Evolutionary conservation across 2,329 filamentous ascomycete species (phyloP).

Genomic region (Rachicladosporium sp.): DNA sequence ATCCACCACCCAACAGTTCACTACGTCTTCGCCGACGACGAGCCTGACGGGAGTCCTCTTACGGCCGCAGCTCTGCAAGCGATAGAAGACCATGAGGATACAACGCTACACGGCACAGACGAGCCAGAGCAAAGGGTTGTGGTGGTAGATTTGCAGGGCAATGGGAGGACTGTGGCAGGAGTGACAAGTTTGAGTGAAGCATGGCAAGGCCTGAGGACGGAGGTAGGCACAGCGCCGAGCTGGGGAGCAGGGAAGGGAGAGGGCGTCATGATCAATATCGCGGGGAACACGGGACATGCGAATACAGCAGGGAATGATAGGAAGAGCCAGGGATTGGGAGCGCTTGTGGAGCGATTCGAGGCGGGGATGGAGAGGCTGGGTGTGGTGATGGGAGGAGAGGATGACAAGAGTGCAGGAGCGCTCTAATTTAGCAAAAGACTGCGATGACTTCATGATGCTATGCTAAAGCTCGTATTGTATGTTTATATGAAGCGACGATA

Average conservation of each 20-base stretch:
- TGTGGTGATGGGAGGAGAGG: slow-evolving; percentile 28
- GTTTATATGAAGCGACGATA: background rate
- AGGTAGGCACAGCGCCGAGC: slow-evolving; percentile 43
- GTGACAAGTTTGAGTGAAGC: slow-evolving; percentile 61
- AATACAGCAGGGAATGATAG: too few relatives aligned
- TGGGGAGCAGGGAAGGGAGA: too few relatives aligned
- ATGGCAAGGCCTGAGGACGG: slow-evolving; percentile 54
- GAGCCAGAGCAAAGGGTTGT: slow-evolving; percentile 40
- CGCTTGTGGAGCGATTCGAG: slow-evolving; percentile 25
- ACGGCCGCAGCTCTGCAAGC: slow-evolving; percentile 51
- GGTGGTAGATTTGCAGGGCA: slow-evolving; percentile 39
- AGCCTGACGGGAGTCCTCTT: slow-evolving; percentile 48
- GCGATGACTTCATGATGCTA: too few relatives aligned
- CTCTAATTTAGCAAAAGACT: too few relatives aligned
- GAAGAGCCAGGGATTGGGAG: slow-evolving; percentile 23
- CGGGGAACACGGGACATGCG: too few relatives aligned
- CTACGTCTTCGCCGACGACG: slow-evolving; percentile 90
- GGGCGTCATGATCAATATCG: too few relatives aligned
- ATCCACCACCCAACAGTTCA: slow-evolving; percentile 77
- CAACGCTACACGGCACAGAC: slow-evolving; percentile 7
- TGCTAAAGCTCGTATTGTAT: background rate
- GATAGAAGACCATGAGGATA: slow-evolving; percentile 34
- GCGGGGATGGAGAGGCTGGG: slow-evolving; percentile 22
- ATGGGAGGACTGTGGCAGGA: slow-evolving; percentile 45
- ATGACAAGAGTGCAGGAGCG: slow-evolving; percentile 31